These are phyloP conservation scores for Kwoniella sp. DNA, from an alignment of 768 basidiomycete species.

Conservation along the genomic window DNA sequence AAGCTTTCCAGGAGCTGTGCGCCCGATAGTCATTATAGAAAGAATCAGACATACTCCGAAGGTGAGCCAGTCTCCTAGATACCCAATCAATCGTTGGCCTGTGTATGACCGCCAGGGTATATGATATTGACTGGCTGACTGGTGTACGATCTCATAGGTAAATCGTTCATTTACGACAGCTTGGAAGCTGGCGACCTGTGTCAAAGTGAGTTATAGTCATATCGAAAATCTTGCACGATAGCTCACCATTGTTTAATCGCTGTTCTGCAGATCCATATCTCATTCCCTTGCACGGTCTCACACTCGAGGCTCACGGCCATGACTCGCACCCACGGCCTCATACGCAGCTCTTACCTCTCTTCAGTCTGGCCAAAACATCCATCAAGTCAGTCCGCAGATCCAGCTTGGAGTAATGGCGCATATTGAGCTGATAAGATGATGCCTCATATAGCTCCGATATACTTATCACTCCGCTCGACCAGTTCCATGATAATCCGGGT, in stretches of 20 bases:
- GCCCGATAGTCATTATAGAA: conserved; percentile 48
- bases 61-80: conserved; percentile 33
- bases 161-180: conserved; percentile 50
- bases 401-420: too few species aligned
- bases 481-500: conserved; percentile 46
- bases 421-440: neutral
- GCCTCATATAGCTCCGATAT: conserved; percentile 49
- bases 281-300: conserved; percentile 51
- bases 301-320: conserved; percentile 50
- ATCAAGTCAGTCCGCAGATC: conserved; percentile 48
- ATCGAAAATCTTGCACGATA: neutral
- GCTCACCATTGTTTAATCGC: neutral
- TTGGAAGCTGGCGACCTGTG: conserved; percentile 52
- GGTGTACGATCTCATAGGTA: conserved; percentile 16
- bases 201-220: conserved; percentile 41
- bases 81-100: too few species aligned
- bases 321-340: conserved; percentile 53
- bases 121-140: too few species aligned
- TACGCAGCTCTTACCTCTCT: conserved; percentile 52
- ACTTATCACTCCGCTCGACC: conserved; percentile 54
- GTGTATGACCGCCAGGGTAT: too few species aligned
- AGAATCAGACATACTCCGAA: conserved; percentile 29
- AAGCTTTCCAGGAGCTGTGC: conserved; percentile 49
- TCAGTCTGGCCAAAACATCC: conserved; percentile 55
- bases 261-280: conserved; percentile 46